Evolutionary conservation across 306 rosid species (phyloP).

Genomic region (Cucurbita ficifolia): DNA sequence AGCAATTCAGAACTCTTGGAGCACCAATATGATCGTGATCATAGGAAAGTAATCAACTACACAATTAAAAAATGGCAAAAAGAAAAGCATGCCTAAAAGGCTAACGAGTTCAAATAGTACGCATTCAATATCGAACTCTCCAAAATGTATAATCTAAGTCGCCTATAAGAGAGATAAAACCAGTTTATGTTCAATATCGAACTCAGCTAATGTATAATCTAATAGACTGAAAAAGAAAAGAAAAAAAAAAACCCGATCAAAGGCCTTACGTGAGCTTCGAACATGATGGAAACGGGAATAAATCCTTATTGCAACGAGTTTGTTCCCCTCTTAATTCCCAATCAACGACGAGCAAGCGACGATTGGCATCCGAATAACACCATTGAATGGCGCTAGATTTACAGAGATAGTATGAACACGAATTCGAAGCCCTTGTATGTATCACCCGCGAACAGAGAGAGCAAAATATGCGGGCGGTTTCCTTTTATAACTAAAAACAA

Average conservation of each 20-base stretch:
- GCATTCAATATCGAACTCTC: not conserved
- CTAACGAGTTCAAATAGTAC: not conserved
- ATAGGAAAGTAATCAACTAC: not conserved
- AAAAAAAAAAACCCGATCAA: not conserved
- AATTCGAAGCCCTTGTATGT: not conserved
- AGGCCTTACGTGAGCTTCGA: constrained; percentile 83
- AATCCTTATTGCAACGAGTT: constrained; percentile 1
- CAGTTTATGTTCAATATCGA: not conserved
- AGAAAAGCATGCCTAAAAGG: not conserved
- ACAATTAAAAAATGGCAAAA: not conserved
- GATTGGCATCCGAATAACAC: not conserved
- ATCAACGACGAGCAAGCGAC: not conserved
- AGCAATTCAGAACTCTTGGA: not conserved
- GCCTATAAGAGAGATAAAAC: not conserved
- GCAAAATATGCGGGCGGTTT: not conserved
- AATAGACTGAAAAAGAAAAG: not conserved
- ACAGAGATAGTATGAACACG: not conserved
- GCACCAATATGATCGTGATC: not conserved
- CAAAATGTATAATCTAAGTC: not conserved
- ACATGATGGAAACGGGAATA: constrained; percentile 49
- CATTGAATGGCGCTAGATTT: not conserved
- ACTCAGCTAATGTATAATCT: not conserved
- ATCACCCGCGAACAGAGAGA: constrained; percentile 1
- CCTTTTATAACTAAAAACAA: not conserved
- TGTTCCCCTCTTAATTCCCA: not conserved